phyloP scores from a whole-genome alignment of 805 yeast species.

The Maudiozyma saulgeensis region DNA sequence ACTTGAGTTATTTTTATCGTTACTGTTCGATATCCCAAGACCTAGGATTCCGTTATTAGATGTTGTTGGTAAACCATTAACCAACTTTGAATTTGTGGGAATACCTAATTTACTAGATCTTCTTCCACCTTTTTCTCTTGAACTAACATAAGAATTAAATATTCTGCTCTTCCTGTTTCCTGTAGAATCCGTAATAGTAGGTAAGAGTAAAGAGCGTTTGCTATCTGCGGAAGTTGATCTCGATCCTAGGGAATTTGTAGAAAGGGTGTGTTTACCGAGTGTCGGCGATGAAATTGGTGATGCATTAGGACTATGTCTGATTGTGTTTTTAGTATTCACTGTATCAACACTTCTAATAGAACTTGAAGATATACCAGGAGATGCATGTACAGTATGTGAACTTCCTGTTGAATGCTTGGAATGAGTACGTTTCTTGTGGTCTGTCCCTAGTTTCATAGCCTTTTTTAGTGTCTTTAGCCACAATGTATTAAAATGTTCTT shows the following conservation, averaged over 20 bases:
- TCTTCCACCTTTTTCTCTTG: conserved; percentile 8
- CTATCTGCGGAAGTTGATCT: conserved; percentile 16
- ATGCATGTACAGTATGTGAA: conserved; percentile 1
- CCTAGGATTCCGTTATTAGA: conserved; percentile 8
- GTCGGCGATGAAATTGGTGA: not conserved
- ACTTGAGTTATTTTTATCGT: not conserved
- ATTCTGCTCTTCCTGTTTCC: conserved; percentile 17
- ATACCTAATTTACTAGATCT: conserved; percentile 16
- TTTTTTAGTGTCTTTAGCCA: conserved; percentile 53
- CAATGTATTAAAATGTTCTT: conserved; percentile 21
- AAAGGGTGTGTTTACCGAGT: not conserved
- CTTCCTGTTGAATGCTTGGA: not conserved
- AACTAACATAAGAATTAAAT: conserved; percentile 28
- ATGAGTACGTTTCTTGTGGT: conserved; percentile 16
- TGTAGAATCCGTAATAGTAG: not conserved
- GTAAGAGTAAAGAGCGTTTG: conserved; percentile 4
- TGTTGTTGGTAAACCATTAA: conserved; percentile 28
- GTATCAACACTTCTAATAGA: not conserved
- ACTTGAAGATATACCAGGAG: not conserved
- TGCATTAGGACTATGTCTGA: not conserved
- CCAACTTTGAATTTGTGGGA: conserved; percentile 24
- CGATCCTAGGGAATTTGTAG: not conserved
- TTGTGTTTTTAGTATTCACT: not conserved
- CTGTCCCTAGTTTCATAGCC: conserved; percentile 40
- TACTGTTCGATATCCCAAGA: conserved; percentile 7